Evolutionary conservation across 768 basidiomycete genomes (phyloP), one percentile per base, ranked within the genome.

Genomic region (Leccinum olivaceopallidum): DNA sequence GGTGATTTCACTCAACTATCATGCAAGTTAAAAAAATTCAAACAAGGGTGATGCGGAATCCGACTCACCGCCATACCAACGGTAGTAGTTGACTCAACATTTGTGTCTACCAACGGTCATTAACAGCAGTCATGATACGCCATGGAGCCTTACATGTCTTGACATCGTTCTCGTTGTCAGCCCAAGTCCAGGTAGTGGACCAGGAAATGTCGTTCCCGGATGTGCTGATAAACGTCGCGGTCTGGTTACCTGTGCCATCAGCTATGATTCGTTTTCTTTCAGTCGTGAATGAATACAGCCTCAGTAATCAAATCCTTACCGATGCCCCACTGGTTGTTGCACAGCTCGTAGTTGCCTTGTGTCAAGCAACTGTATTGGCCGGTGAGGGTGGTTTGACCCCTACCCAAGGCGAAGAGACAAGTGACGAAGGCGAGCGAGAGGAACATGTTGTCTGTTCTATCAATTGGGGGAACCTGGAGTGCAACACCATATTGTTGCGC

Each of bases 301-400:
- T 14, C 18, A 6, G 22, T 28, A 37, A 58, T 30, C 52, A 10
- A n/a, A 28, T 4, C 37, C 77, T 44, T 60, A 81, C 81, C 55
- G 20, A 68, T 65, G 14, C 83, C 83, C 84, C 84, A 86, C 24
- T 83, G 79, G 67, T 86, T 83, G 67, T 85, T 81, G 74, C 84
- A 85, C 49, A 85, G 77, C 0, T 76, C 79, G 68, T 75, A 86
- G 13, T 70, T 67, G 3, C 83, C 83, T 4, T 79, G 80, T 2
- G 81, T 71, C 48, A 71, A 62, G 66, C 83, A 85, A 60, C 76
- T 71, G 44, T 67, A 80, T 58, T 73, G 76, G 3, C 83, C 83
- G 6, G 75, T 71, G 55, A 85, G 75, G 36, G 54, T 59, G 18
- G 55, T 59, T 56, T 55, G 48, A 16, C 42, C 51, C 39, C 20